Evolutionary conservation across 371 early-diverging fungal species (phyloP).

Genomic region (Choanephora cucurbitarum): DNA sequence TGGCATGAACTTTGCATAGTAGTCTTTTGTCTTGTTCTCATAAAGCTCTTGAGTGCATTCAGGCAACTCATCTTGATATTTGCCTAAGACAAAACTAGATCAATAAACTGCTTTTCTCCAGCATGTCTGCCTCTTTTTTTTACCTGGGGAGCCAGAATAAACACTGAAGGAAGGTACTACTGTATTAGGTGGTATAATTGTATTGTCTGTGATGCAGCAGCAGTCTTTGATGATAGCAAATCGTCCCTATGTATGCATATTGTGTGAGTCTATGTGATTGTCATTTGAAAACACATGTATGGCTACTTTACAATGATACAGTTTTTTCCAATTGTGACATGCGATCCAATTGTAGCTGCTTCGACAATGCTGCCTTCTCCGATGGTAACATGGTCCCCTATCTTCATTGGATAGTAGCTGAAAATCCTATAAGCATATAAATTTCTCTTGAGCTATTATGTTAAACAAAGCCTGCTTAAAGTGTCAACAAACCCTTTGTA

Average conservation of each 20-base stretch:
- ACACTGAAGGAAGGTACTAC: conserved; percentile 91
- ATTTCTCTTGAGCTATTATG: no score
- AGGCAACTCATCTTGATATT: conserved; percentile 76
- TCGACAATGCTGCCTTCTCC: conserved; percentile 89
- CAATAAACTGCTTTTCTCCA: neutral
- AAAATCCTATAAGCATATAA: conserved; percentile 50
- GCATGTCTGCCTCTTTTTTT: neutral
- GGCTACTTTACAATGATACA: conserved; percentile 81
- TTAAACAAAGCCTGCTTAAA: conserved; percentile 1
- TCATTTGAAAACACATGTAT: conserved; percentile 1
- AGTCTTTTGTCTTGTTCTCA: conserved; percentile 75
- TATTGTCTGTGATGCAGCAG: conserved; percentile 84
- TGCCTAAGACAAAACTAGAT: conserved; percentile 38
- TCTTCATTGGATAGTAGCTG: conserved; percentile 95
- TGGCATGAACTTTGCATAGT: conserved; percentile 74
- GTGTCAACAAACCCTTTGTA: conserved; percentile 78
- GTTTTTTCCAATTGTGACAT: conserved; percentile 90
- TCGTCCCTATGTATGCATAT: conserved; percentile 67
- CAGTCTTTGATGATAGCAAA: conserved; percentile 96
- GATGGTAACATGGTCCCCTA: conserved; percentile 91
- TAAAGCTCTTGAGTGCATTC: conserved; percentile 83
- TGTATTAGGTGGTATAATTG: conserved; percentile 90
- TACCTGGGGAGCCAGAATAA: conserved; percentile 81
- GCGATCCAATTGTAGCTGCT: conserved; percentile 90
- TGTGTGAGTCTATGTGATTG: neutral